Conservation (phyloP, 176 grass and related monocot genomes). For the Canna indica region DNA sequence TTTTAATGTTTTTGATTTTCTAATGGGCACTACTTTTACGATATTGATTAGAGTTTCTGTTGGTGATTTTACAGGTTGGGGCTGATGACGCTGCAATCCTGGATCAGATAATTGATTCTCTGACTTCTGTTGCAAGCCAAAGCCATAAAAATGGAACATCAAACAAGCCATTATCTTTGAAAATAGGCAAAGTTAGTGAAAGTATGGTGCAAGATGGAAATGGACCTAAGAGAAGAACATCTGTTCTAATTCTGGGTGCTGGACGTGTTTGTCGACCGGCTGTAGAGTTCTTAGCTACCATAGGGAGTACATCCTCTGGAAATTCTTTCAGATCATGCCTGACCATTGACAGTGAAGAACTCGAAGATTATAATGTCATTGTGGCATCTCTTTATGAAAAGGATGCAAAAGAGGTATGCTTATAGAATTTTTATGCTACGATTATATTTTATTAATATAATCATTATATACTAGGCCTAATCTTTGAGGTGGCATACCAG, state of each 20-base stretch:
- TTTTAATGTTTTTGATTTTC: background rate
- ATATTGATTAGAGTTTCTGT: background rate
- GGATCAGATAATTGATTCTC: conserved; percentile 71
- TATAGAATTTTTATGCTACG: background rate
- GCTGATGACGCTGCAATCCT: conserved; percentile 54
- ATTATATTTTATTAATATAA: background rate
- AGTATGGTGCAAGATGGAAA: conserved; percentile 22
- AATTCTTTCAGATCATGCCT: background rate
- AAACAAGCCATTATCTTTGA: conserved; percentile 44
- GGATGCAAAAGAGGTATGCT: conserved; percentile 70
- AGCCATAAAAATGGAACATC: conserved; percentile 35
- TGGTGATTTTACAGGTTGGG: conserved; percentile 50
- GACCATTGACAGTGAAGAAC: conserved; percentile 13
- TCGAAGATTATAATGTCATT: conserved; percentile 53
- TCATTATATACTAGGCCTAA: too few species aligned
- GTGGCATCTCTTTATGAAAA: conserved; percentile 75
- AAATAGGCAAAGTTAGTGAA: conserved; percentile 66
- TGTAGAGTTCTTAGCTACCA: conserved; percentile 67
- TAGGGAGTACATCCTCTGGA: conserved; percentile 7
- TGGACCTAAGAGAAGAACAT: conserved; percentile 31
- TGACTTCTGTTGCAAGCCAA: conserved; percentile 52
- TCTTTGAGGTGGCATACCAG: background rate
- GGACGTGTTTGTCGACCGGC: conserved; percentile 84
- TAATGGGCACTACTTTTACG: conserved; percentile 9
- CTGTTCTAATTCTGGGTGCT: conserved; percentile 88